Base-by-base conservation (phyloP, 441 rosid species). In the Adansonia grandidieri region DNA sequence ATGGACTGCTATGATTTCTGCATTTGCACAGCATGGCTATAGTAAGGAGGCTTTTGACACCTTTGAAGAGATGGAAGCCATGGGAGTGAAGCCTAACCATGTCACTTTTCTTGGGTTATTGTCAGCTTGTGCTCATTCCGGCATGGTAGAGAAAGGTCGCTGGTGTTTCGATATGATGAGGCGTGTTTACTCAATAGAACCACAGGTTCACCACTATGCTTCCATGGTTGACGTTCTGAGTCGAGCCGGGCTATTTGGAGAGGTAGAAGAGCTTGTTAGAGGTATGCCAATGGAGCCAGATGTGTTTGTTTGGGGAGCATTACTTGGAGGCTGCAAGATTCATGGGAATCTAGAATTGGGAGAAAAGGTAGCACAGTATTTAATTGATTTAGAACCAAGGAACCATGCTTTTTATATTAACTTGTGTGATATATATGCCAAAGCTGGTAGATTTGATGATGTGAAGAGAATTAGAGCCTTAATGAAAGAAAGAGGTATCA, bases 111-210 rank as follows among this genome's bases (percentile, higher is more conserved):
- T 86, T 1, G 89, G 85, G 13, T 84, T 89, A 61, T 78, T 90
- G 77, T 90, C 91, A 20, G 90, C 94, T 66, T 90, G 91, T 82
- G 89, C 86, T 66, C 88, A 90, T 84, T 85, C 90, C 4, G 92
- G 94, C 72, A 80, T 79, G 75, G 84, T 88, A 65, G 87, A 85
- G 71, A 82, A 81, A 75, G 94, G 89, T 19, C 86, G 87, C 7
- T 69, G 84, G 86, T 87, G 81, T 78, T 87, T 90, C 9, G n/a
- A 83, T 10, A 54, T 68, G 69, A 91, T 91, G 92, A 78, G 78
- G 37, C 28, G 44, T 74, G 84, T 78, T 45, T 85, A 89, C 78
- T 80, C 74, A 32, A 75, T 90, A 9, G 79, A 79, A 63, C 90
- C 88, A 10, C 83, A 85, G 69, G 85, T 85, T 77, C 79, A 87